Conservation (phyloP, 2,329 filamentous ascomycete species). For the Colletotrichum paranaense region DNA sequence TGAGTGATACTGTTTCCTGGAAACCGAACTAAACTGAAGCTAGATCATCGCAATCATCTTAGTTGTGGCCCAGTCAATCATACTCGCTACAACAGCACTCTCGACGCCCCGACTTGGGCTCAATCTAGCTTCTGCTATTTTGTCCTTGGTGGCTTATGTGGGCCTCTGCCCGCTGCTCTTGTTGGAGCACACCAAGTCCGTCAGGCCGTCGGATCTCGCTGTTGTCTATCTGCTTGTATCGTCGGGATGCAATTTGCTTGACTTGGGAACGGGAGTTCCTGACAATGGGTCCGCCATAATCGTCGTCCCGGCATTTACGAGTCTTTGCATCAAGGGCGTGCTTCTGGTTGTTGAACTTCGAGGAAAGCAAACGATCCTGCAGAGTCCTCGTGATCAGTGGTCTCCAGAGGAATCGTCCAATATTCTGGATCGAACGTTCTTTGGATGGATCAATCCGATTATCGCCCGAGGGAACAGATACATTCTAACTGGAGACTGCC, state of each 20-base stretch:
- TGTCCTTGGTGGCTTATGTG: neutral
- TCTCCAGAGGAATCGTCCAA: conserved; percentile 2
- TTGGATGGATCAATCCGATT: conserved; percentile 29
- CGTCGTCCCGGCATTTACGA: neutral
- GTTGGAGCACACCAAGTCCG: conserved; percentile 5
- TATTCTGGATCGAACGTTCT: neutral
- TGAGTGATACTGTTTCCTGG: too few relatives aligned
- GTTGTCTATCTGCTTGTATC: conserved; percentile 1
- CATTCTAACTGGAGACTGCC: neutral
- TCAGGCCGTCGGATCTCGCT: conserved; percentile 13
- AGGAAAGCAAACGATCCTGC: neutral
- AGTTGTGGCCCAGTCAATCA: neutral
- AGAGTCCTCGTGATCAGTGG: neutral
- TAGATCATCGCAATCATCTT: neutral
- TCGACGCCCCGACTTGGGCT: neutral
- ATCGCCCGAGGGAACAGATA: neutral
- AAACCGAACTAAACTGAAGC: neutral
- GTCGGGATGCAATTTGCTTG: neutral
- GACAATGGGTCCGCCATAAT: neutral
- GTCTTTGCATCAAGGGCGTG: neutral
- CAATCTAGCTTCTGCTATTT: neutral
- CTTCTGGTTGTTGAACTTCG: neutral
- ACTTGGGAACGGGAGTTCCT: neutral
- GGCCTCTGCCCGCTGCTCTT: conserved; percentile 1
- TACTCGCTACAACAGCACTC: neutral